Base-by-base conservation (phyloP, 1,284 basidiomycete genomes). In the Anthracocystis walkeri region DNA sequence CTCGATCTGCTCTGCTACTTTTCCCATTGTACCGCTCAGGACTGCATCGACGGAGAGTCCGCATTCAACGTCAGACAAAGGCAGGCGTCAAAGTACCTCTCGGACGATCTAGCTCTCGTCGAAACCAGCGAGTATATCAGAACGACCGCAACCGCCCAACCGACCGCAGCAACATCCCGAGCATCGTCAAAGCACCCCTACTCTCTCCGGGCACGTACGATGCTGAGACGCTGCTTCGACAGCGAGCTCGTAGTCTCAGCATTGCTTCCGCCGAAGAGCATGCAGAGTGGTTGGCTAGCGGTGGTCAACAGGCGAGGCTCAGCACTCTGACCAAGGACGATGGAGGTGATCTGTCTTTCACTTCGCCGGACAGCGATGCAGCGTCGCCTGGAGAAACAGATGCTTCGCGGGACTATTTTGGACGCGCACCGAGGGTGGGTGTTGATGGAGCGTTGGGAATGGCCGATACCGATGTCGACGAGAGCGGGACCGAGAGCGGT, bases 131-230 rank as follows among this genome's bases (percentile, higher is more conserved):
- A 6, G 40, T 67, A 14, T 67, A 73, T n/a, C 69, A 67, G 12
- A 65, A 61, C 33, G 62, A 69, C 44, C 57, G 60, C 2, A 54
- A 66, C 31, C 51, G 73, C 20, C 73, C 73, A 4, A 75, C 73
- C 18, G 73, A 75, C 50, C 57, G 64, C 27, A 67, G 57, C 52
- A 71, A 69, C 44, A 59, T 61, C 8, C 74, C 74, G 7, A 61
- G 58, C 52, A 71, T 76, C 29, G 74, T 72, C 41, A 71, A 70
- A 35, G 80, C 75, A 7, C 77, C 68, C 6, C 64, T 75, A 4
- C 72, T 82, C 7, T 58, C 75, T 3, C 79, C 79, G 0, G 80
- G 80, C 14, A 74, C 80, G 5, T 82, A 82, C 49, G 80, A 82
- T 40, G 80, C 79, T 38, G 79, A 81, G 48, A 73, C 70, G 50